phyloP scores from a whole-genome alignment of 257 asterid species.

The Salvia rosmarinus region DNA sequence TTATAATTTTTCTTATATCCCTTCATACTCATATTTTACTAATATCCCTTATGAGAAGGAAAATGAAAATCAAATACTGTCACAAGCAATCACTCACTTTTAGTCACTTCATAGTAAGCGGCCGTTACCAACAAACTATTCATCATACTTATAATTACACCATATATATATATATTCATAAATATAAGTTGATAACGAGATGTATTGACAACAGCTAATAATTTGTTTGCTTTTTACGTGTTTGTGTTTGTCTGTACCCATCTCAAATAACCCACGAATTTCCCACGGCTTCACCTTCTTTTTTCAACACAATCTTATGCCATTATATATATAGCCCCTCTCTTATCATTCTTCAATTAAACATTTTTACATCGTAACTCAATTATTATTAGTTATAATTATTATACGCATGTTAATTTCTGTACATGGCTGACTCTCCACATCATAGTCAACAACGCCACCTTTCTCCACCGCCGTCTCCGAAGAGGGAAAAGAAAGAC shows the following conservation, averaged over 20 bases:
- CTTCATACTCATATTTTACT: too few species aligned
- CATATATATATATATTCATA: background rate
- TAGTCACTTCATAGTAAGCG: too few species aligned
- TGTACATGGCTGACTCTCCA: constrained; percentile 49
- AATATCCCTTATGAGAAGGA: too few species aligned
- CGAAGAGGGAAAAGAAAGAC: constrained; percentile 32
- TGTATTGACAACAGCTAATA: constrained; percentile 17
- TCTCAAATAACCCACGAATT: constrained; percentile 50
- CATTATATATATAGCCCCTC: constrained; percentile 15
- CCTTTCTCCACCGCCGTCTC: constrained; percentile 28
- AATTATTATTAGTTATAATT: too few species aligned
- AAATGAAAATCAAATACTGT: too few species aligned
- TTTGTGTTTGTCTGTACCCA: background rate
- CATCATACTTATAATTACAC: background rate
- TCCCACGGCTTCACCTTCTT: constrained; percentile 54
- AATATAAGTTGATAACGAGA: background rate
- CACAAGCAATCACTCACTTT: background rate
- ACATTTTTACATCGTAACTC: too few species aligned
- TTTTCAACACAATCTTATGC: background rate
- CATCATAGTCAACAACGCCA: constrained; percentile 35
- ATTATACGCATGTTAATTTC: background rate
- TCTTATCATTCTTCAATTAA: too few species aligned
- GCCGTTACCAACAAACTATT: too few species aligned
- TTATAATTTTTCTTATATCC: too few species aligned
- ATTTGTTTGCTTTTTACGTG: constrained; percentile 6